Conservation (phyloP, 768 basidiomycete species). For the Mycena rosella region DNA sequence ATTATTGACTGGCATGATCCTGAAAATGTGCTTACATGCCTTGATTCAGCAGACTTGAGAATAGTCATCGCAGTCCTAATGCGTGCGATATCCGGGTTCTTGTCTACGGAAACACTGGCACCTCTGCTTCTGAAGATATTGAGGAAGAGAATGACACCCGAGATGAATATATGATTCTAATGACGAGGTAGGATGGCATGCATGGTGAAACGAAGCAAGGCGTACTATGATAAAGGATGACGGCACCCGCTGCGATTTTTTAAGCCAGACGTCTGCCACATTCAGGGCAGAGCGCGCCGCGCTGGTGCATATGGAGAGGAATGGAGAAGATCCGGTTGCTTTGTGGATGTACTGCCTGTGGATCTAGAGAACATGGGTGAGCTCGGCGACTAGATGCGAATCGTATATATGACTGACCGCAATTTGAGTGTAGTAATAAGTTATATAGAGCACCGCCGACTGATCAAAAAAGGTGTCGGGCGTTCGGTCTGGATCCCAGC, state of each 20-base stretch:
- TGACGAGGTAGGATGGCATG: neutral
- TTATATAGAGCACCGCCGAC: conserved; percentile 52
- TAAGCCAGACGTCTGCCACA: neutral
- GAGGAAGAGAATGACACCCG: conserved; percentile 7
- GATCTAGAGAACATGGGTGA: conserved; percentile 17
- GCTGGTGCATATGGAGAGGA: conserved; percentile 21
- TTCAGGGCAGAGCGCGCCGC: conserved; percentile 3
- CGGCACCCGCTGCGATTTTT: neutral
- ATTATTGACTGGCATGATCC: neutral
- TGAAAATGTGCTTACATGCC: neutral
- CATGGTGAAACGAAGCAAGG: neutral
- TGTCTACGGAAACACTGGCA: conserved; percentile 2
- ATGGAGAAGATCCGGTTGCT: conserved; percentile 9
- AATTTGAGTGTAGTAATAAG: conserved; percentile 60
- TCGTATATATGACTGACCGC: no score
- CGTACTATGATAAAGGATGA: neutral
- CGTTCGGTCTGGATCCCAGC: conserved; percentile 36
- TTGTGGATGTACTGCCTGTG: conserved; percentile 40
- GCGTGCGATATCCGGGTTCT: neutral
- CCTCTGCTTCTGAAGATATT: conserved; percentile 9
- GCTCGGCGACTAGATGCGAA: no score
- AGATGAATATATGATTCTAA: conserved; percentile 9
- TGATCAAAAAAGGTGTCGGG: conserved; percentile 52
- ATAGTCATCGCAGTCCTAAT: conserved; percentile 8
- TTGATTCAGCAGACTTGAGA: conserved; percentile 11